A percentile compares a stretch with the other conserved stretches of the same genome.
Conservation (phyloP, 352 stramenopile species). For the Phytophthora litchii region DNA sequence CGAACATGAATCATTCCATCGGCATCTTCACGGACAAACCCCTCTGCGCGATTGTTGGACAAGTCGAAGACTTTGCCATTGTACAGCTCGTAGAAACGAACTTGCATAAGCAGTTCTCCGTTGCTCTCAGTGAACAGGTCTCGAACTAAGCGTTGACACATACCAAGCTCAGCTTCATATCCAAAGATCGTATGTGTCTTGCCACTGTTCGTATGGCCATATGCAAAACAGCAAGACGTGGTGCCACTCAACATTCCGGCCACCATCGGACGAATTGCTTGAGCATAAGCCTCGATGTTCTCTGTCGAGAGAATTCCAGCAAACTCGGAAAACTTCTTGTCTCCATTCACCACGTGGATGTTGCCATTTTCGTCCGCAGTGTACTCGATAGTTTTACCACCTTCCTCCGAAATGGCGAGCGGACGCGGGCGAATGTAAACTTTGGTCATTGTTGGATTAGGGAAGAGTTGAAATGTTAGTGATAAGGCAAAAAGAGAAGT, state of each 20-base stretch:
- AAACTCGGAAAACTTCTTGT: constrained; percentile 41
- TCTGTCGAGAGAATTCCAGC: constrained; percentile 42
- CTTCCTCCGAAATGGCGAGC: constrained; percentile 32
- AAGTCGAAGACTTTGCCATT: constrained; percentile 65
- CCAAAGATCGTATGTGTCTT: constrained; percentile 75
- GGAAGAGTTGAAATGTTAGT: not conserved
- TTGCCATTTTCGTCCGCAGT: constrained; percentile 1
- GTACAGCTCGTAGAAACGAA: constrained; percentile 66
- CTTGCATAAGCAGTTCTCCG: constrained; percentile 39
- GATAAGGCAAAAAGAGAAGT: constrained; percentile 2
- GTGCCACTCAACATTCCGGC: constrained; percentile 27
- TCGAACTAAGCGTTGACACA: constrained; percentile 44
- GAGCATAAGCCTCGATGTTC: constrained; percentile 40
- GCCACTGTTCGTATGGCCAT: constrained; percentile 62
- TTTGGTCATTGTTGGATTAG: constrained; percentile 33
- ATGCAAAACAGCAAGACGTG: constrained; percentile 63
- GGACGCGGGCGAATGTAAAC: constrained; percentile 48
- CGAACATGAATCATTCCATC: constrained; percentile 55
- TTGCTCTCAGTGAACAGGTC: constrained; percentile 37
- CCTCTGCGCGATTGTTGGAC: constrained; percentile 45
- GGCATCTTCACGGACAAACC: constrained; percentile 55
- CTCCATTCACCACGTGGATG: not conserved
- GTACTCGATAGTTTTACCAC: constrained; percentile 32
- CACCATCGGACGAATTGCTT: constrained; percentile 40
- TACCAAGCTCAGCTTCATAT: constrained; percentile 44